A percentile compares a stretch with the other conserved stretches of the same genome.
These are phyloP conservation scores for Rosa hybrid DNA, from an alignment of 331 rosid genomes.

Conservation along the genomic window DNA sequence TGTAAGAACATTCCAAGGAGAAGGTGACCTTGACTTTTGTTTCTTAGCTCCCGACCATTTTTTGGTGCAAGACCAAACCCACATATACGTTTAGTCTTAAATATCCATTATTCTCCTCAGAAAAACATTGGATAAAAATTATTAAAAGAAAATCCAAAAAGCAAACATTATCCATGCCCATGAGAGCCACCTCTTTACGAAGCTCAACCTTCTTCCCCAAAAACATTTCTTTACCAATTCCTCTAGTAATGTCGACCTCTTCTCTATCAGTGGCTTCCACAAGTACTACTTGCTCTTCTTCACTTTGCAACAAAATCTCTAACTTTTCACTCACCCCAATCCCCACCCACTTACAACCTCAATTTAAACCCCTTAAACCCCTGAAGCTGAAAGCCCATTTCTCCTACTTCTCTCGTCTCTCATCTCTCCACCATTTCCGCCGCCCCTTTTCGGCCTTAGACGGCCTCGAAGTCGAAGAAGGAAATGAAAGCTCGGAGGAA, in stretches of 20 bases:
- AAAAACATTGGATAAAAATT: background rate
- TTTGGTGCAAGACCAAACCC: background rate
- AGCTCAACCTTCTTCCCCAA: background rate
- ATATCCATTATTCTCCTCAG: conserved; percentile 1
- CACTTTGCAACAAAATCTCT: conserved; percentile 51
- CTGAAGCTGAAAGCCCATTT: conserved; percentile 43
- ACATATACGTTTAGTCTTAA: background rate
- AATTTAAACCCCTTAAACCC: conserved; percentile 45
- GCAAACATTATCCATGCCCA: conserved; percentile 11
- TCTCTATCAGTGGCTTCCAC: conserved; percentile 54
- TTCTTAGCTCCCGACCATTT: background rate
- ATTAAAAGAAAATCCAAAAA: conserved; percentile 11
- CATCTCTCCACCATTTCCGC: conserved; percentile 39
- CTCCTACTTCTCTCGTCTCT: conserved; percentile 33
- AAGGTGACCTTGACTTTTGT: background rate
- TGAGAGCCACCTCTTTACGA: background rate
- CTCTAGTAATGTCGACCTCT: conserved; percentile 22
- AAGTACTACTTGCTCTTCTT: conserved; percentile 50
- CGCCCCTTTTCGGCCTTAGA: conserved; percentile 44
- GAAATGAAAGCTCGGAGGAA: conserved; percentile 29
- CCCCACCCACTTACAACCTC: conserved; percentile 44
- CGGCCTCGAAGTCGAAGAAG: conserved; percentile 42
- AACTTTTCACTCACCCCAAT: conserved; percentile 46
- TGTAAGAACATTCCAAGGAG: too few species aligned
- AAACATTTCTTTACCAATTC: background rate